phyloP scores from a whole-genome alignment of 1,284 basidiomycete genomes.

The Flammula alnicola region DNA sequence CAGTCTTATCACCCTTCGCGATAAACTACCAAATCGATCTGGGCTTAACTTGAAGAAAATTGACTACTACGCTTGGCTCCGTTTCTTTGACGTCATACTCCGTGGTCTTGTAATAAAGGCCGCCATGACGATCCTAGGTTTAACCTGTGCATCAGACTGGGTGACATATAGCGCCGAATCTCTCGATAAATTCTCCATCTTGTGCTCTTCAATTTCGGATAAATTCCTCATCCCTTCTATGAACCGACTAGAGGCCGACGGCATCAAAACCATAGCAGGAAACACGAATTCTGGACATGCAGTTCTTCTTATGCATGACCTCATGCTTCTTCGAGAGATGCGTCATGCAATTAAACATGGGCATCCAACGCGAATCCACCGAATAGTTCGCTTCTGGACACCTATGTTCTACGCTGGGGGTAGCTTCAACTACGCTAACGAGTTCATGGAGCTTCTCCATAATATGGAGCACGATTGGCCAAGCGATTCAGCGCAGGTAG shows the following conservation, averaged over 20 bases:
- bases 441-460: slow-evolving; percentile 30
- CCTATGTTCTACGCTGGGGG: slow-evolving; percentile 31
- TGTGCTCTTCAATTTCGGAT: slow-evolving; percentile 2
- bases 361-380: slow-evolving; percentile 20
- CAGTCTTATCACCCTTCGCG: slow-evolving; percentile 17
- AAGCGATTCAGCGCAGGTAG: slow-evolving; percentile 6
- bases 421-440: slow-evolving; percentile 30
- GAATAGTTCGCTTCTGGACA: slow-evolving; percentile 23
- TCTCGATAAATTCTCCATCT: neutral
- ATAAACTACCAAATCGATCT: slow-evolving; percentile 19
- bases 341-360: slow-evolving; percentile 24
- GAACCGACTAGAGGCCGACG: slow-evolving; percentile 5
- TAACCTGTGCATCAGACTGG: neutral
- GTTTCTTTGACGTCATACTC: slow-evolving; percentile 25
- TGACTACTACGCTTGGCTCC: slow-evolving; percentile 29
- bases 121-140: neutral
- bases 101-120: slow-evolving; percentile 15
- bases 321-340: slow-evolving; percentile 27
- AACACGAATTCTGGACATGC: slow-evolving; percentile 19
- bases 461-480: slow-evolving; percentile 27
- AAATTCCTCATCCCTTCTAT: neutral
- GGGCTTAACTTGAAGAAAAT: slow-evolving; percentile 22
- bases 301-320: slow-evolving; percentile 22
- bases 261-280: slow-evolving; percentile 15
- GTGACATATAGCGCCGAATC: no score